A percentile compares a stretch with the other conserved stretches of the same genome.
These are phyloP conservation scores for Diplotaxis tenuifolia DNA, from an alignment of 345 rosid genomes.

Conservation along the genomic window DNA sequence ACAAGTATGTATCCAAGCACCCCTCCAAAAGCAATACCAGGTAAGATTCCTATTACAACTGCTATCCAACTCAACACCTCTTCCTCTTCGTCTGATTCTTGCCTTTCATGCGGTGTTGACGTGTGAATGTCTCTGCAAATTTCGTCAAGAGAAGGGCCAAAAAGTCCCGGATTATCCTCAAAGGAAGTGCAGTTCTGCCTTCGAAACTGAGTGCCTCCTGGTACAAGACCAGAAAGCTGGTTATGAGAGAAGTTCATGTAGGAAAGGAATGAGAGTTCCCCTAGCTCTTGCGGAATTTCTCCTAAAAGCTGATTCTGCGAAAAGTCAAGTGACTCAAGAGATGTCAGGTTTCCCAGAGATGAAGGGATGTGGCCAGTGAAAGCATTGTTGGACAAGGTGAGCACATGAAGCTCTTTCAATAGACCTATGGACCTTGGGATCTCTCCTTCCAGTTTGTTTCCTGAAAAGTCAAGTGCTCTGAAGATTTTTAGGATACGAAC, in stretches of 20 bases:
- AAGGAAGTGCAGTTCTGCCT: not conserved
- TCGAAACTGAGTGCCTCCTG: not conserved
- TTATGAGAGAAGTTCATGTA: not conserved
- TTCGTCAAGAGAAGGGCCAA: not conserved
- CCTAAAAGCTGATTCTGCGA: not conserved
- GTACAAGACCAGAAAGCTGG: not conserved
- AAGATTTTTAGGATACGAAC: not conserved
- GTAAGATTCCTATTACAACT: not conserved
- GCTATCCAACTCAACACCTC: not conserved
- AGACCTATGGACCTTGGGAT: not conserved
- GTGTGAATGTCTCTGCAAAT: not conserved
- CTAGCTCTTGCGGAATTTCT: not conserved
- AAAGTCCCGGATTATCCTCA: not conserved
- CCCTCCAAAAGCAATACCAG: not conserved
- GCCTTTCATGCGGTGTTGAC: not conserved
- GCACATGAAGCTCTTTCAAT: not conserved
- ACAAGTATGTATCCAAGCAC: not conserved
- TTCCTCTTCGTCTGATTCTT: not conserved
- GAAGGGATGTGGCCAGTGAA: not conserved
- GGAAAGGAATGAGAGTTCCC: not conserved
- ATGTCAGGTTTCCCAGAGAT: not conserved
- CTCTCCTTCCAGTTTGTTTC: not conserved
- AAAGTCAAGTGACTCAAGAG: not conserved
- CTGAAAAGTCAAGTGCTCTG: not conserved
- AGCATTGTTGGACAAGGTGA: not conserved